Conservation (phyloP, 805 yeast species). For the Metschnikowia borealis region DNA sequence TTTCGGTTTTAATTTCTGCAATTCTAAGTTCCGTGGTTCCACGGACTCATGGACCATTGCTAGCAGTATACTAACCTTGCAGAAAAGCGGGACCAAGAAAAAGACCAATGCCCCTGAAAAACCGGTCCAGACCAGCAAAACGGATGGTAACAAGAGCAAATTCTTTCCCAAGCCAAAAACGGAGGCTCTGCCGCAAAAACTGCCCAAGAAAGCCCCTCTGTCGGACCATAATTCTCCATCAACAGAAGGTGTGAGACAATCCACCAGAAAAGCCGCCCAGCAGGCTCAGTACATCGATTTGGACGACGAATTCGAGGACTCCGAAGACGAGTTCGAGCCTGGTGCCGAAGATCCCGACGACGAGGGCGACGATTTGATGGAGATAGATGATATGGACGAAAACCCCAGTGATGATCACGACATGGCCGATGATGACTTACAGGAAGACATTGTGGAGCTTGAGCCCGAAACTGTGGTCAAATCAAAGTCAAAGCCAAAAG, state of each 20-base stretch:
- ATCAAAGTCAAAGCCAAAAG: constrained; percentile 5
- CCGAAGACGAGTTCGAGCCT: constrained; percentile 24
- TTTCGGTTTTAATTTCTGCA: no score
- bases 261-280: constrained; percentile 11
- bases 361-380: constrained; percentile 6
- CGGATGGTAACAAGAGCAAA: constrained; percentile 1
- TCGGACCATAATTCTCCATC: neutral
- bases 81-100: neutral
- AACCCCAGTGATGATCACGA: constrained; percentile 4
- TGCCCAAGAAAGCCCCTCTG: neutral
- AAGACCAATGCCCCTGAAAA: neutral
- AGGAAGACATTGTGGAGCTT: constrained; percentile 12
- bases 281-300: constrained; percentile 13
- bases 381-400: constrained; percentile 17
- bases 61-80: neutral
- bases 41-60: no score
- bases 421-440: constrained; percentile 7
- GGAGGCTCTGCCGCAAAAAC: neutral
- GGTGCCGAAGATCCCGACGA: constrained; percentile 17
- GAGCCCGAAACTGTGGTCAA: constrained; percentile 10
- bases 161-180: neutral
- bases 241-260: constrained; percentile 8
- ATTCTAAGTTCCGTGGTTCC: no score
- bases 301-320: constrained; percentile 20
- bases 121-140: neutral